A percentile compares a stretch with the other conserved stretches of the same genome.
Conservation (phyloP, 2,329 filamentous ascomycete species). For the Cladosporium sp. region DNA sequence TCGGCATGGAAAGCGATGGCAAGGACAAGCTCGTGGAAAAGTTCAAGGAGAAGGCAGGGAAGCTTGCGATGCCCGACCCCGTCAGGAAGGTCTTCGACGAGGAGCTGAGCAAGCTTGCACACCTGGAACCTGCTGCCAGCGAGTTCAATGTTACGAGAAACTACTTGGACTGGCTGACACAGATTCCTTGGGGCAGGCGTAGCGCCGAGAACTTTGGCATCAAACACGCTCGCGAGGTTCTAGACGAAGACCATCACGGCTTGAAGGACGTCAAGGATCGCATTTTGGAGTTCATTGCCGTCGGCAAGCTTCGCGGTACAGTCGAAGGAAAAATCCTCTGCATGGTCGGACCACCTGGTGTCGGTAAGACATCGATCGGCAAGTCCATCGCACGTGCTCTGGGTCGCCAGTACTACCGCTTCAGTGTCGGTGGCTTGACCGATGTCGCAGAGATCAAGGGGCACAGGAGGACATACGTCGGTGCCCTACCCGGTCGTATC, state of each 20-base stretch:
- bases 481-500: slow-evolving; percentile 90
- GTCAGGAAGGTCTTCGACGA: slow-evolving; percentile 98
- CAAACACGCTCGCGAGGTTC: slow-evolving; percentile 80
- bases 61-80: slow-evolving; percentile 93
- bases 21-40: slow-evolving; percentile 98
- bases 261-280: slow-evolving; percentile 98
- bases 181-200: slow-evolving; percentile 94
- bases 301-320: slow-evolving; percentile 92
- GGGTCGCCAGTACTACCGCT: slow-evolving; percentile 95
- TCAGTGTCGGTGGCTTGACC: slow-evolving; percentile 93
- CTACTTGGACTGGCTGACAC: slow-evolving; percentile 97
- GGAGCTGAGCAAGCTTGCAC: slow-evolving; percentile 93
- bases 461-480: slow-evolving; percentile 93
- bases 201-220: slow-evolving; percentile 97
- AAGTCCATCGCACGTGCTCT: slow-evolving; percentile 95
- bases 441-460: slow-evolving; percentile 99
- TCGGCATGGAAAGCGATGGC: slow-evolving; percentile 94
- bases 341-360: slow-evolving; percentile 94
- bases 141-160: slow-evolving; percentile 99
- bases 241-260: slow-evolving; percentile 96
- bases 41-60: slow-evolving; percentile 92
- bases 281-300: slow-evolving; percentile 96
- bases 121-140: slow-evolving; percentile 91
- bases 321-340: slow-evolving; percentile 98
- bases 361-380: slow-evolving; percentile 97